Percentiles rank a stretch among this genome's conserved stretches.
Evolutionary conservation across 1,139 yeast species (phyloP).

Genomic region (Pichia sp.): DNA sequence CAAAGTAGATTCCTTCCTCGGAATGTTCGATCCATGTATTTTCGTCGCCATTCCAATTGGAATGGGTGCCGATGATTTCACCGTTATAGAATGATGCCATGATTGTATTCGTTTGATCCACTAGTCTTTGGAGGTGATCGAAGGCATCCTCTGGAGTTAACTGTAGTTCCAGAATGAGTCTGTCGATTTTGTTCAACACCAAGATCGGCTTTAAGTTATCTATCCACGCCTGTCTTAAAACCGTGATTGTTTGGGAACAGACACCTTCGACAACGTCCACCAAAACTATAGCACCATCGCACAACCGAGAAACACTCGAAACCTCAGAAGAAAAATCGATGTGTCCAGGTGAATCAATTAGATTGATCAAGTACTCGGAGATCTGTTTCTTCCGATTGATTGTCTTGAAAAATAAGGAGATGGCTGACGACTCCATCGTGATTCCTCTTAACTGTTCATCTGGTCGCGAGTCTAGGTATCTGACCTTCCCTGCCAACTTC

Average conservation of each 20-base stretch:
- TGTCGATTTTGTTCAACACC: constrained; percentile 90
- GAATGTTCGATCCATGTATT: constrained; percentile 69
- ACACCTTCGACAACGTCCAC: constrained; percentile 99
- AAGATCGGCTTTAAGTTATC: constrained; percentile 85
- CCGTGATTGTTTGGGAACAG: constrained; percentile 94
- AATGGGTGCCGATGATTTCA: constrained; percentile 87
- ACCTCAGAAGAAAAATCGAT: constrained; percentile 96
- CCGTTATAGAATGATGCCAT: constrained; percentile 92
- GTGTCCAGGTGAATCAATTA: constrained; percentile 98
- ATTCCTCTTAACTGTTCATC: constrained; percentile 96
- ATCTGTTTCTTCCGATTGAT: constrained; percentile 46
- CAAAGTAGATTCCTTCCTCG: constrained; percentile 82
- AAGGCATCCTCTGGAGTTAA: constrained; percentile 84
- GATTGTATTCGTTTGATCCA: constrained; percentile 94
- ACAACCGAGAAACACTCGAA: constrained; percentile 87
- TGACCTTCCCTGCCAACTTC: constrained; percentile 88
- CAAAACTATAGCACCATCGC: constrained; percentile 94
- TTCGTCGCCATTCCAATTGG: constrained; percentile 49
- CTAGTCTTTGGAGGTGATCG: constrained; percentile 65
- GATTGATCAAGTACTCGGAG: constrained; percentile 78
- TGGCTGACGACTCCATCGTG: constrained; percentile 96
- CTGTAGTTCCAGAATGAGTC: constrained; percentile 77
- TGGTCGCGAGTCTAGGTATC: constrained; percentile 88
- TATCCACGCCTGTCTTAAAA: constrained; percentile 91
- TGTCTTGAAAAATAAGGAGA: constrained; percentile 76